Evolutionary conservation across 1,284 basidiomycete species (phyloP), one percentile per base, ranked within the genome.

Genomic region (Pseudozyma sp.): DNA sequence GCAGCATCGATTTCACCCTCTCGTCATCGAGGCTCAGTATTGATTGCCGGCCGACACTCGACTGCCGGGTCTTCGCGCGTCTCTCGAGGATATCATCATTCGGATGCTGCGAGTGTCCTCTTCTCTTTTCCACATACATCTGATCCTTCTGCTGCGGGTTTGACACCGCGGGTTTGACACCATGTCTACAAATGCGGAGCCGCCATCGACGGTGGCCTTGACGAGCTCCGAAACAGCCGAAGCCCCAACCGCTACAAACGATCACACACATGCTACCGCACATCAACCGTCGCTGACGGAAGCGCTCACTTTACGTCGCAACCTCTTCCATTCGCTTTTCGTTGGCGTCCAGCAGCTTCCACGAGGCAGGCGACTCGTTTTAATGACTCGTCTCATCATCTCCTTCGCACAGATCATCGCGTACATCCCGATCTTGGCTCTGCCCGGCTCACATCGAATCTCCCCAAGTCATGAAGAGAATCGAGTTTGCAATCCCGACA

Each of bases 401-500:
- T 57, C 59, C 2, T 50, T 77, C 11, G 67, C 63, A 2, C 77
- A 79, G 45, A 74, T 77, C 12, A 13, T 72, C 21, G 69, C 73
- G 8, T 72, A 59, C 49, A 66, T 68, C 39, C 69, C 73, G 3
- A 36, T 76, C 11, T 57, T 76, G 1, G 58, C 59, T 18, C 59
- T 71, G 5, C 69, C 60, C 6, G 61, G 55, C 40, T 67, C 69
- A 11, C 61, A 63, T 18, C 60, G 63, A 38, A 47, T 56, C 39
- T 65, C 65, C 5, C 52, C 54, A 16, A 61, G 65, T 0, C 58
- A 67, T 45, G 53, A 65, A 49, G 13, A 48, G 10, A 67, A 55
- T 19, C 40, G 60, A 16, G 59, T 68, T 12, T 79, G 77, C 59
- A 44, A 74, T 35, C 77, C 77, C 1, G 66, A 74, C 57, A 65